Percentiles rank a stretch among this genome's conserved stretches.
phyloP scores from a whole-genome alignment of 805 yeast genomes.

The Zygosaccharomyces bisporus region DNA sequence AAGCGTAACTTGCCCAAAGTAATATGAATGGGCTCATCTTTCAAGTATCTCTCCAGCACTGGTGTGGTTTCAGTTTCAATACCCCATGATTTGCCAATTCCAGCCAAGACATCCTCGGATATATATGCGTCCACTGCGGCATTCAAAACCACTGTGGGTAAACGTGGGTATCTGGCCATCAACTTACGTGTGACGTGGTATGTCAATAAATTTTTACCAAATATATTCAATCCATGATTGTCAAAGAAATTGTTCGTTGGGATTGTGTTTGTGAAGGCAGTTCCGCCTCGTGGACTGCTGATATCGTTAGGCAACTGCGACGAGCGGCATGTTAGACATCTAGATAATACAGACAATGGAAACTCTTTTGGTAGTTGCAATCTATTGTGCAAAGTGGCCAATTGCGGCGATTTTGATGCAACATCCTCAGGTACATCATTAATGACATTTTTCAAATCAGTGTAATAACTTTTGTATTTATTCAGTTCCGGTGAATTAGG shows the following conservation, averaged over 20 bases:
- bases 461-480: slow-evolving; percentile 28
- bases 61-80: slow-evolving; percentile 69
- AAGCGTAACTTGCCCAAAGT: slow-evolving; percentile 69
- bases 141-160: slow-evolving; percentile 75
- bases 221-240: slow-evolving; percentile 73
- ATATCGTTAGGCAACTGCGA: slow-evolving; percentile 28
- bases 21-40: slow-evolving; percentile 63
- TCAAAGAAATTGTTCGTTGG: slow-evolving; percentile 50
- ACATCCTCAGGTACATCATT: slow-evolving; percentile 43
- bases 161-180: slow-evolving; percentile 76
- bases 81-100: slow-evolving; percentile 82
- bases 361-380: slow-evolving; percentile 57
- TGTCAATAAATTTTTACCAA: slow-evolving; percentile 74
- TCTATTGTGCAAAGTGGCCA: slow-evolving; percentile 76
- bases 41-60: slow-evolving; percentile 59
- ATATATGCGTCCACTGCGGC: slow-evolving; percentile 73
- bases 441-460: slow-evolving; percentile 18
- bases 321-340: slow-evolving; percentile 65
- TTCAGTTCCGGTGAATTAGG: slow-evolving; percentile 17
- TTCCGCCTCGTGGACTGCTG: slow-evolving; percentile 16
- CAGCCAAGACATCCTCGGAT: slow-evolving; percentile 60
- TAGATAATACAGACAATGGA: slow-evolving; percentile 66
- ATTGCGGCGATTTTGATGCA: slow-evolving; percentile 61
- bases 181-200: slow-evolving; percentile 74
- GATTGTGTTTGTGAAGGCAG: slow-evolving; percentile 30